Conservation (phyloP, 495 filamentous ascomycete species). For the Evansstolkia leycettana region DNA sequence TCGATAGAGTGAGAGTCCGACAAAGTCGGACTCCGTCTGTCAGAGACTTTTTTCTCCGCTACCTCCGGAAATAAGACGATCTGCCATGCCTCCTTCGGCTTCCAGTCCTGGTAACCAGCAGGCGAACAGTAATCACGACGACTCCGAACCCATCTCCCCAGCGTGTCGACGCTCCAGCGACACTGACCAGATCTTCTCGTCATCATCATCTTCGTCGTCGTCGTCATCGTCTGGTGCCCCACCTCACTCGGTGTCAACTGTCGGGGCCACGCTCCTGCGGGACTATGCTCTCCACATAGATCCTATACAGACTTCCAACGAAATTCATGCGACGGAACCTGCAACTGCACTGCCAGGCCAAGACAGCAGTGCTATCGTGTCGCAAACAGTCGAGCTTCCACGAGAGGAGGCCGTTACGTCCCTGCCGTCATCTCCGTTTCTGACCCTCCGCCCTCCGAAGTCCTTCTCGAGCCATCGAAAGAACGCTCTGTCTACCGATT, state of each 20-base stretch:
- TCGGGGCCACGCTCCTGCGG: slow-evolving; percentile 28
- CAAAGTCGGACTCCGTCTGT: too few species aligned
- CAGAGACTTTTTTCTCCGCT: too few species aligned
- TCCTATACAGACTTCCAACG: slow-evolving; percentile 23
- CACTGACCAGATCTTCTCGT: slow-evolving; percentile 1
- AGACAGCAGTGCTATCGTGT: slow-evolving; percentile 2
- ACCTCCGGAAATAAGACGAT: too few species aligned
- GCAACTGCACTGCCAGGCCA: slow-evolving; percentile 6
- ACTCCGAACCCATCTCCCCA: not conserved
- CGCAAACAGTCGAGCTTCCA: slow-evolving; percentile 13
- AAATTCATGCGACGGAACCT: slow-evolving; percentile 16
- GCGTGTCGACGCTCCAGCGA: slow-evolving; percentile 3
- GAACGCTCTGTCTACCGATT: slow-evolving; percentile 54
- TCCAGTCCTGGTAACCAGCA: slow-evolving; percentile 7
- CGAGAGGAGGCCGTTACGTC: slow-evolving; percentile 21
- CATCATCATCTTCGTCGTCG: slow-evolving; percentile 5
- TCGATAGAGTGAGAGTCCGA: too few species aligned
- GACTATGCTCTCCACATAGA: slow-evolving; percentile 34
- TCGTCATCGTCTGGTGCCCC: slow-evolving; percentile 10
- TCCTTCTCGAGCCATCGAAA: slow-evolving; percentile 41
- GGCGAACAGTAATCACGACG: slow-evolving; percentile 1
- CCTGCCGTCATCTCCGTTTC: slow-evolving; percentile 22
- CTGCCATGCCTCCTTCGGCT: slow-evolving; percentile 11
- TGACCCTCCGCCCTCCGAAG: slow-evolving; percentile 24
- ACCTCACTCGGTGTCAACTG: slow-evolving; percentile 11